Conservation (phyloP, 225 moss, liverwort and hornwort species). For the Straminergon stramineum region DNA sequence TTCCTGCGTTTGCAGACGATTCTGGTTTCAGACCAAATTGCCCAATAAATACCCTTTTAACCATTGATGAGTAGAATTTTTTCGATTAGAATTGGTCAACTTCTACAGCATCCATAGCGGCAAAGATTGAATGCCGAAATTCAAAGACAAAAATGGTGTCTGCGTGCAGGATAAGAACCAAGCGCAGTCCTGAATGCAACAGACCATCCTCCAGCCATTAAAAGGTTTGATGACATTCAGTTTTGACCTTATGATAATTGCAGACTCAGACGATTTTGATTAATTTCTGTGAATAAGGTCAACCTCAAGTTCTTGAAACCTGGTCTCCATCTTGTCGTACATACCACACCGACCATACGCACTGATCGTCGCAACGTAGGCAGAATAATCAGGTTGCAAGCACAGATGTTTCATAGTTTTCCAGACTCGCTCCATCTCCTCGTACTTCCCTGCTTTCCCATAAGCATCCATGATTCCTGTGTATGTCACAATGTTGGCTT, state of each 20-base stretch:
- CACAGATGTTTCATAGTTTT: constrained; percentile 34
- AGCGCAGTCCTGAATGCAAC: background rate
- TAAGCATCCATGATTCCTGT: constrained; percentile 68
- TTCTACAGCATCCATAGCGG: background rate
- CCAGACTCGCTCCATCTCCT: constrained; percentile 62
- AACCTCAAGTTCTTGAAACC: constrained; percentile 55
- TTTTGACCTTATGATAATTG: background rate
- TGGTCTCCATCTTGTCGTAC: constrained; percentile 64
- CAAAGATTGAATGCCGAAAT: background rate
- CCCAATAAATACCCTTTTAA: background rate
- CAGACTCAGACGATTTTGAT: background rate
- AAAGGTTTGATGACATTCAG: background rate
- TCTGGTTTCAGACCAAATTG: constrained; percentile 5
- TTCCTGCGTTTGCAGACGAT: constrained; percentile 18
- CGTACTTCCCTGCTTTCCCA: constrained; percentile 56
- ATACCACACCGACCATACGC: constrained; percentile 66
- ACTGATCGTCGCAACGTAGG: constrained; percentile 57
- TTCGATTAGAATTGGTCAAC: background rate
- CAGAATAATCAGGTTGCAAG: constrained; percentile 56
- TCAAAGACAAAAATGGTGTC: background rate
- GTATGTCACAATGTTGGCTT: constrained; percentile 65
- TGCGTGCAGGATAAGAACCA: background rate
- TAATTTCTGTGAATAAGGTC: background rate
- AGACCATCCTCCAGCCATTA: background rate
- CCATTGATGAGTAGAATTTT: background rate